Conservation (phyloP, 257 asterid genomes). For the Fraxinus cuspidata region DNA sequence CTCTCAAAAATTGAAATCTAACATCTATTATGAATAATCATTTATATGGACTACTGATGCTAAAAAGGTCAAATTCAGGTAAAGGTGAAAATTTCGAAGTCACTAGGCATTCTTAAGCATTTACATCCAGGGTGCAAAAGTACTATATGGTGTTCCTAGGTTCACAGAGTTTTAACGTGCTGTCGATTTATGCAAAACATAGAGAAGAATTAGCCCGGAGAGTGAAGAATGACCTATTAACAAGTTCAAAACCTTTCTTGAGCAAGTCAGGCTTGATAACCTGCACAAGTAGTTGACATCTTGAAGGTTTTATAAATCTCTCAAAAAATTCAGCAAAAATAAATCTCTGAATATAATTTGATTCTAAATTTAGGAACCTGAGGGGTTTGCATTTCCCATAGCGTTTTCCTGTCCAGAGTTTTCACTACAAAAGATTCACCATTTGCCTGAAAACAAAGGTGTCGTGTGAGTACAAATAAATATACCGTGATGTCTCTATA, state of each 20-base stretch:
- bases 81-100: background rate
- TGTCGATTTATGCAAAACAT: too few relatives aligned
- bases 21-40: background rate
- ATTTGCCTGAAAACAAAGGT: constrained; percentile 59
- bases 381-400: constrained; percentile 99
- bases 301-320: background rate
- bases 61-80: background rate
- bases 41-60: background rate
- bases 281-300: constrained; percentile 39
- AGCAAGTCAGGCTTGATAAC: constrained; percentile 88
- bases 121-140: background rate
- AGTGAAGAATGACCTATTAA: constrained; percentile 56
- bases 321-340: constrained; percentile 5
- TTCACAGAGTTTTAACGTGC: background rate
- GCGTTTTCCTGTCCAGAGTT: constrained; percentile 87
- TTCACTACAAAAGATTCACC: constrained; percentile 74
- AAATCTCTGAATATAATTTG: constrained; percentile 4
- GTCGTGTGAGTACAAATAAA: background rate
- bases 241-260: constrained; percentile 87
- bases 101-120: background rate
- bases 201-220: constrained; percentile 11
- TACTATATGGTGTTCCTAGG: background rate
- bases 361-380: constrained; percentile 55
- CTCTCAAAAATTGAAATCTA: background rate
- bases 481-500: background rate